A percentile compares a stretch with the other conserved stretches of the same genome.
These are phyloP conservation scores for Candida insectalens DNA, from an alignment of 805 yeast genomes.

Conservation along the genomic window DNA sequence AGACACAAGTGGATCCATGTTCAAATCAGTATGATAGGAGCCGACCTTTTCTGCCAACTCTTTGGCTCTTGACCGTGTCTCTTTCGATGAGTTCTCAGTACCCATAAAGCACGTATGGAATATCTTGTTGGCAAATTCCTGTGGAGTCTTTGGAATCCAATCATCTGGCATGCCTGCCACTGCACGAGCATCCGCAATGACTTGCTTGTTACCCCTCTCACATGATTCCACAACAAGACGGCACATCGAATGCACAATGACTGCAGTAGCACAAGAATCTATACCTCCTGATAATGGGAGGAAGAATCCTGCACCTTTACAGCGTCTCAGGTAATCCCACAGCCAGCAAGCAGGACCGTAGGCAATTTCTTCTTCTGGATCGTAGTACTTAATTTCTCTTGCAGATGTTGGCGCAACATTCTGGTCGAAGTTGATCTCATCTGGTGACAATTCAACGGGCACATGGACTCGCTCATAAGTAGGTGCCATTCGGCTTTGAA, in stretches of 20 bases:
- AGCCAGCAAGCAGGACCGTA: slow-evolving; percentile 99
- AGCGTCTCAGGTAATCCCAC: slow-evolving; percentile 95
- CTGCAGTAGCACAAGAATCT: slow-evolving; percentile 96
- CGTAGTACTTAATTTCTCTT: slow-evolving; percentile 48
- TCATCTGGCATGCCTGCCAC: slow-evolving; percentile 44
- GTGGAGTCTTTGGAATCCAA: slow-evolving; percentile 67
- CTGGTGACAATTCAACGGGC: slow-evolving; percentile 58
- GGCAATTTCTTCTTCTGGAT: slow-evolving; percentile 94
- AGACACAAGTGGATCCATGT: slow-evolving; percentile 77
- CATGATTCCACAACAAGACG: slow-evolving; percentile 69
- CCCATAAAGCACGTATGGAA: slow-evolving; percentile 96
- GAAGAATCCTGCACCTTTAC: slow-evolving; percentile 84
- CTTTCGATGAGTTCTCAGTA: slow-evolving; percentile 81
- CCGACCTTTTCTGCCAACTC: slow-evolving; percentile 70
- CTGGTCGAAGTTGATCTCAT: slow-evolving; percentile 49
- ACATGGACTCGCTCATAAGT: slow-evolving; percentile 48
- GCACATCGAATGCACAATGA: slow-evolving; percentile 92
- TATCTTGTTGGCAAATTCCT: slow-evolving; percentile 62
- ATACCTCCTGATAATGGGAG: slow-evolving; percentile 95
- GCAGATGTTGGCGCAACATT: slow-evolving; percentile 46
- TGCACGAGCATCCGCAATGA: slow-evolving; percentile 62
- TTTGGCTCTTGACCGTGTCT: slow-evolving; percentile 77
- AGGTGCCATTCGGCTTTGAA: slow-evolving; percentile 46
- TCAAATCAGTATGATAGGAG: slow-evolving; percentile 82
- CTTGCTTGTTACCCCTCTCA: slow-evolving; percentile 59